phyloP scores from a whole-genome alignment of 1,284 basidiomycete species.

The Chalciporus sp. region DNA sequence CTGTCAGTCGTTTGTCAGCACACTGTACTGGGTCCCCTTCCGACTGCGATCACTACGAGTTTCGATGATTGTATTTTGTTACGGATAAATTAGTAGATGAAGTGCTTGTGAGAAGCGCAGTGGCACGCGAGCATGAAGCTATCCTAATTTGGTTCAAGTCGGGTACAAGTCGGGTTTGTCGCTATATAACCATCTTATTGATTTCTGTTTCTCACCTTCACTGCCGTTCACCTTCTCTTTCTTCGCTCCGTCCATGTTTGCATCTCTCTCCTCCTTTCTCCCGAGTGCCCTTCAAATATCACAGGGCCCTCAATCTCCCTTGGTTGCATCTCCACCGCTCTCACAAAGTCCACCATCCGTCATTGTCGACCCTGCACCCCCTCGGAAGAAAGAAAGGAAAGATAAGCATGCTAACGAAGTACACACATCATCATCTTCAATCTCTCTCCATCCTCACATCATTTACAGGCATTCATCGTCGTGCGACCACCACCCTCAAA shows the following conservation, averaged over 20 bases:
- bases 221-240: not conserved
- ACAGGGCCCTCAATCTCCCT: conserved; percentile 13
- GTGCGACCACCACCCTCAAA: conserved; percentile 84
- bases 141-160: too few relatives aligned
- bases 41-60: too few relatives aligned
- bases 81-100: too few relatives aligned
- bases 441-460: conserved; percentile 12
- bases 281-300: conserved; percentile 52
- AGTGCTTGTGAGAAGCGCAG: too few relatives aligned
- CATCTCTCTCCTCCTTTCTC: conserved; percentile 60
- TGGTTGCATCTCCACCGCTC: conserved; percentile 28
- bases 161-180: too few relatives aligned
- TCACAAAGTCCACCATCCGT: not conserved
- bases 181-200: too few relatives aligned
- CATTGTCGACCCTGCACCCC: conserved; percentile 19
- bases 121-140: too few relatives aligned
- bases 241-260: conserved; percentile 51
- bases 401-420: conserved; percentile 60
- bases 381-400: conserved; percentile 43
- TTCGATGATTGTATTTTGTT: too few relatives aligned
- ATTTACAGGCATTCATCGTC: conserved; percentile 75
- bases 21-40: too few relatives aligned
- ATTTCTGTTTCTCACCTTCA: not conserved
- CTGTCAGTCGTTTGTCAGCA: too few relatives aligned
- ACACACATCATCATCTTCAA: conserved; percentile 16